Evolutionary conservation across 805 yeast genomes (phyloP), one percentile per base, ranked within the genome.

Genomic region (Monosporozyma aquatica): DNA sequence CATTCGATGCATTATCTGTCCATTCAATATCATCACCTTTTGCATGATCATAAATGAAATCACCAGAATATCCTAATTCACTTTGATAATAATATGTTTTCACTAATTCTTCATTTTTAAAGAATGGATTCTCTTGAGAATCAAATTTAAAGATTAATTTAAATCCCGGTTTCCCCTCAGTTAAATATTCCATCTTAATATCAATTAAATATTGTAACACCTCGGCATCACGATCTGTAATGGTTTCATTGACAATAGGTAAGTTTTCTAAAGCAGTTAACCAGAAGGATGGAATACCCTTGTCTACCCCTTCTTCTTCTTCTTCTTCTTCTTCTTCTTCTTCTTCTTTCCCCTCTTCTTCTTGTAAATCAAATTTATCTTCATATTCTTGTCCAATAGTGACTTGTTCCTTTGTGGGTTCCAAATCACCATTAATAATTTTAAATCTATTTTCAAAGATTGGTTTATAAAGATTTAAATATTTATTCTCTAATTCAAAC

Each of bases 201-300:
- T 92, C 87, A 25, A 59, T 61, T 56, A 92, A 72, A 55, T 68
- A 67, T 47, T 74, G 71, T 51, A 92, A 74, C 6, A 87, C 90
- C 57, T 85, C 95, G 40, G 82, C 75, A 64, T 92, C 98, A 58
- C 95, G 77, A 43, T 87, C 96, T 35, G 92, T 78, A 54, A 92
- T 84, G 50, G 86, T 78, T 48, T 87, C 94, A 26, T 87, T 75
- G 38, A 89, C 77, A 23, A 84, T 78, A 23, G 79, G 76, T 53
- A 92, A 70, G 67, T 89, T 92, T 63, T 83, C 90, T 65, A 92
- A 70, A 5, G 97, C 95, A 15, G 97, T 92, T 55, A 90, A 73
- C 98, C 98, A 92, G 72, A 92, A 92, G 38, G 83, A 79, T 44
- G 98, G 97, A 52, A 92, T 76, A 49, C 98, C 98, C 47, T 70